Evolutionary conservation across 305 asterid species (phyloP).

Genomic region (Caryopteris hybrid): DNA sequence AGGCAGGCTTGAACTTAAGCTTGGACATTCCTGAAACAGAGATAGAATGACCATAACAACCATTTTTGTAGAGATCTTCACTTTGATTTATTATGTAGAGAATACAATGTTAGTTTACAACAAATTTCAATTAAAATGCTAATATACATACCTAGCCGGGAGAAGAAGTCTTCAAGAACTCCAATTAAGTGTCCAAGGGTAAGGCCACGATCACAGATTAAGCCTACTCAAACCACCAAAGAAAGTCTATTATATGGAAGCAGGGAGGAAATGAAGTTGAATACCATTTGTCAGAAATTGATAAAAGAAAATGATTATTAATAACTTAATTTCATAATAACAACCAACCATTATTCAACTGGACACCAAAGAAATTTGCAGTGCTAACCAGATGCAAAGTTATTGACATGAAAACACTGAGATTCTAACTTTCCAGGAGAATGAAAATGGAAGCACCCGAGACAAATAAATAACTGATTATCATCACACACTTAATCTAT

Average conservation of each 20-base stretch:
- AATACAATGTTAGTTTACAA: no score
- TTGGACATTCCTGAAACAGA: slow-evolving; percentile 79
- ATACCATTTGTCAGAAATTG: neutral
- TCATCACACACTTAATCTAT: no score
- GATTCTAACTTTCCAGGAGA: neutral
- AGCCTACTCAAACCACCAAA: slow-evolving; percentile 40
- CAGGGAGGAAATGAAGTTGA: slow-evolving; percentile 5
- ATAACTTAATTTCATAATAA: no score
- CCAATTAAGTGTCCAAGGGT: slow-evolving; percentile 92
- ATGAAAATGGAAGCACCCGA: neutral
- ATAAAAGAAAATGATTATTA: neutral
- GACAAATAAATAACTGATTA: neutral
- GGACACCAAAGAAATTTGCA: neutral
- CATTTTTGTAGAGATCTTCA: neutral
- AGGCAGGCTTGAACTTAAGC: slow-evolving; percentile 95
- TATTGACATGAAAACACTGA: neutral
- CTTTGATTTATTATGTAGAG: no score
- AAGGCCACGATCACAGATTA: slow-evolving; percentile 88
- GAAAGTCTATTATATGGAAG: slow-evolving; percentile 9
- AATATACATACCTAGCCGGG: slow-evolving; percentile 66
- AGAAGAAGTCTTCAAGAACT: slow-evolving; percentile 84
- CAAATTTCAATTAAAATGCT: neutral
- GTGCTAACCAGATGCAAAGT: neutral
- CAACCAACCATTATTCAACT: neutral
- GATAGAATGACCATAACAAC: neutral